phyloP scores from a whole-genome alignment of 495 filamentous ascomycete genomes.

The Entonaema liquescens region DNA sequence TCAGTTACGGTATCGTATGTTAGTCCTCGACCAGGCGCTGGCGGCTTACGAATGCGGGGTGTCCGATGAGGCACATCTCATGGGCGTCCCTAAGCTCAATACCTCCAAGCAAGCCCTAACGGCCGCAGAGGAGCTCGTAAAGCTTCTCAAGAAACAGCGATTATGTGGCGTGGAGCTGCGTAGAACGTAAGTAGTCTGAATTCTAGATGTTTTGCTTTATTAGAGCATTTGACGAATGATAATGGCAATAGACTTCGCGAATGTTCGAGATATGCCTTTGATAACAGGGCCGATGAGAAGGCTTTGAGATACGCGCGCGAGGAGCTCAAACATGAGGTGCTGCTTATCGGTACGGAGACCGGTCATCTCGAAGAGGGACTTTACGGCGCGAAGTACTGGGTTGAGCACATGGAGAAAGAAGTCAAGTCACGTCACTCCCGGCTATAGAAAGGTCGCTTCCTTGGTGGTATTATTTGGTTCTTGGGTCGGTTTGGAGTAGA shows the following conservation, averaged over 20 bases:
- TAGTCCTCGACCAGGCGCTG: conserved; percentile 23
- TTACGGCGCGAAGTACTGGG: conserved; percentile 21
- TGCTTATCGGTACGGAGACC: conserved; percentile 27
- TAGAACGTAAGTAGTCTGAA: conserved; percentile 15
- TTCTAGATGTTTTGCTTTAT: neutral
- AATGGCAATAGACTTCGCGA: conserved; percentile 25
- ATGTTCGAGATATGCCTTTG: conserved; percentile 29
- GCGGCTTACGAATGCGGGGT: conserved; percentile 25
- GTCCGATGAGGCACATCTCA: conserved; percentile 6
- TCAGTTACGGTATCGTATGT: conserved; percentile 25
- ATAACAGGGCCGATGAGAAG: neutral
- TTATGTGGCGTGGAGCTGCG: conserved; percentile 28
- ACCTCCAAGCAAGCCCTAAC: conserved; percentile 14
- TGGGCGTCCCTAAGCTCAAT: conserved; percentile 11
- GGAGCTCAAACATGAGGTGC: conserved; percentile 17
- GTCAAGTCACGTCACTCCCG: neutral
- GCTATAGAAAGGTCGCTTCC: neutral
- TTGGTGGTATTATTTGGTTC: neutral
- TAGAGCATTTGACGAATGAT: neutral
- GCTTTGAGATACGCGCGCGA: conserved; percentile 13
- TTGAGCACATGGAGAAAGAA: conserved; percentile 5
- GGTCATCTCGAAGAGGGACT: conserved; percentile 13
- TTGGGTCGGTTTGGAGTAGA: neutral
- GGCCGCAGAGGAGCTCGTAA: conserved; percentile 22
- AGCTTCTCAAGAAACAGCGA: conserved; percentile 19